A percentile compares a stretch with the other conserved stretches of the same genome.
These are phyloP conservation scores for Malassezia restricta DNA, from an alignment of 1,284 basidiomycete genomes.

Conservation along the genomic window DNA sequence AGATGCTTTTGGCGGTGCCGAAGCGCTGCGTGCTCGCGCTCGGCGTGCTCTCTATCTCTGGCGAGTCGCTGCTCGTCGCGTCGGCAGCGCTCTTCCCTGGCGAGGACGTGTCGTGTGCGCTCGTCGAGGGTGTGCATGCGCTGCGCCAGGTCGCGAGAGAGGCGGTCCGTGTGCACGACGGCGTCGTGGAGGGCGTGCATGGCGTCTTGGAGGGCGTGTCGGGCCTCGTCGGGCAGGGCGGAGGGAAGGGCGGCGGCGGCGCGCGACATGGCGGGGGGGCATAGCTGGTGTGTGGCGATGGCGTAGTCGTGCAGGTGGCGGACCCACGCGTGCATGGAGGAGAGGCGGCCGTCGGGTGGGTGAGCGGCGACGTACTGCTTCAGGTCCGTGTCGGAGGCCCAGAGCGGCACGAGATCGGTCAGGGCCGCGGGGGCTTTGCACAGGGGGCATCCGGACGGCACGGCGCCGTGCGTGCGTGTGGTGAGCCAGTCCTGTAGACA, in stretches of 20 bases:
- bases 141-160: neutral
- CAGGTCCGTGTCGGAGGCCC: slow-evolving; percentile 9
- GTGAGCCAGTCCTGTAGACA: slow-evolving; percentile 11
- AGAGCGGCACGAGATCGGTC: slow-evolving; percentile 1
- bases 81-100: neutral
- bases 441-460: slow-evolving; percentile 6
- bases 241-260: neutral
- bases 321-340: slow-evolving; percentile 2
- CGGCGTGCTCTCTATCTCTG: neutral
- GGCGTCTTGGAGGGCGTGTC: neutral
- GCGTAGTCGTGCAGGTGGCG: slow-evolving; percentile 10
- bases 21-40: slow-evolving; percentile 5
- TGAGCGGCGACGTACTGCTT: slow-evolving; percentile 11
- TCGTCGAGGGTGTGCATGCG: neutral
- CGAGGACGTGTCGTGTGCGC: neutral
- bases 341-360: neutral
- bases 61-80: neutral
- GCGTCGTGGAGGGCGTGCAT: neutral
- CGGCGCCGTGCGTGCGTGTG: neutral
- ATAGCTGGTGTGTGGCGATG: slow-evolving; percentile 12
- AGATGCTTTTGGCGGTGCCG: slow-evolving; percentile 5
- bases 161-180: neutral
- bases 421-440: slow-evolving; percentile 8
- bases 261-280: neutral
- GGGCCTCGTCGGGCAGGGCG: neutral